These are phyloP conservation scores for Coniochaeta sp. DNA, from an alignment of 2,329 filamentous ascomycete genomes.

Conservation along the genomic window DNA sequence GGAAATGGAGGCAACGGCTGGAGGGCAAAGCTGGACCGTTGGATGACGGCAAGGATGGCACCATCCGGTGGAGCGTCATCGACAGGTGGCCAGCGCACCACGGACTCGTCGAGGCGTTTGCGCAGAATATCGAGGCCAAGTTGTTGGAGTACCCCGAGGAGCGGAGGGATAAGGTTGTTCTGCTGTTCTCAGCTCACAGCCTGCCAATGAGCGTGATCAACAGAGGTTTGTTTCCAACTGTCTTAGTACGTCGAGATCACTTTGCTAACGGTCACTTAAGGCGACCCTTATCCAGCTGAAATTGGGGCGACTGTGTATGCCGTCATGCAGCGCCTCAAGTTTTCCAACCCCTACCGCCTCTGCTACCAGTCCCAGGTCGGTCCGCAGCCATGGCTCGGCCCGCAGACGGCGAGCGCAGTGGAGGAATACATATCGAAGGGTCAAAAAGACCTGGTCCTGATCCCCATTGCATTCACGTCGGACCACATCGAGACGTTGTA, in stretches of 20 bases:
- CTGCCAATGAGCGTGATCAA: slow-evolving; percentile 97
- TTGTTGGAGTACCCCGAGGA: slow-evolving; percentile 79
- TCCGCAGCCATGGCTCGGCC: slow-evolving; percentile 89
- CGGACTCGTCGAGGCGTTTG: slow-evolving; percentile 86
- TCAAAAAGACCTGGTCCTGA: slow-evolving; percentile 82
- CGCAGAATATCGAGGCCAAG: slow-evolving; percentile 82
- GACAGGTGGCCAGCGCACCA: slow-evolving; percentile 93
- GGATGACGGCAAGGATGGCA: slow-evolving; percentile 49
- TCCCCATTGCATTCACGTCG: slow-evolving; percentile 97
- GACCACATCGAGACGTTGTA: slow-evolving; percentile 97
- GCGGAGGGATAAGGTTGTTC: slow-evolving; percentile 68
- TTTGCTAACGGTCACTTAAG: slow-evolving; percentile 34
- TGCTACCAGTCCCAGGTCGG: slow-evolving; percentile 99
- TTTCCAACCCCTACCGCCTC: slow-evolving; percentile 84
- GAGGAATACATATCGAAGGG: slow-evolving; percentile 85
- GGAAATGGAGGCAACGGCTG: slow-evolving; percentile 89
- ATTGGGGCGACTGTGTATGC: slow-evolving; percentile 94
- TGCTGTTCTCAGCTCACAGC: slow-evolving; percentile 93
- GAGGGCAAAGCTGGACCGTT: slow-evolving; percentile 64
- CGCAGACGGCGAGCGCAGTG: slow-evolving; percentile 85
- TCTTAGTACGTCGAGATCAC: background rate
- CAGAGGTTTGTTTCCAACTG: slow-evolving; percentile 49
- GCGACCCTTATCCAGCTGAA: slow-evolving; percentile 91
- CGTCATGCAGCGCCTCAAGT: slow-evolving; percentile 86
- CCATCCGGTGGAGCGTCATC: slow-evolving; percentile 94